Conservation (phyloP, 345 rosid species). For the Combretum micranthum region DNA sequence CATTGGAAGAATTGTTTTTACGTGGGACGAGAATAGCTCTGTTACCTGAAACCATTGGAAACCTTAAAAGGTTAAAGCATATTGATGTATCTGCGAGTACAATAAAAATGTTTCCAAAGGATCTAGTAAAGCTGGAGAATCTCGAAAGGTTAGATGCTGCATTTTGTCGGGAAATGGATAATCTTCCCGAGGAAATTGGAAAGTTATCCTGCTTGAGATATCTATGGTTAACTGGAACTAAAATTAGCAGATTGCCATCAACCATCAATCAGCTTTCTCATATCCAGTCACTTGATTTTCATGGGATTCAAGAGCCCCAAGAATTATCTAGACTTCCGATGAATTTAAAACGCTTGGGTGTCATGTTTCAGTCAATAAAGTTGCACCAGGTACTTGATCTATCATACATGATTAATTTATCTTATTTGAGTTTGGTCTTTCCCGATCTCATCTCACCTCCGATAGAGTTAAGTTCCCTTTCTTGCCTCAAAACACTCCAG, state of each 20-base stretch:
- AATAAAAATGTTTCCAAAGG: not conserved
- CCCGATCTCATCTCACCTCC: not conserved
- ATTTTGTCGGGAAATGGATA: too few relatives aligned
- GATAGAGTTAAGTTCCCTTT: too few relatives aligned
- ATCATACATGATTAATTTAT: not conserved
- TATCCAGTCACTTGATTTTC: too few relatives aligned
- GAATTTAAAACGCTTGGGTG: not conserved
- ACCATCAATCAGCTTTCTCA: not conserved
- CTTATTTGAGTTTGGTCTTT: not conserved
- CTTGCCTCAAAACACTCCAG: not conserved
- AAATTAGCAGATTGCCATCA: not conserved
- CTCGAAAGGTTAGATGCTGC: not conserved
- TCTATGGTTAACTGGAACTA: not conserved
- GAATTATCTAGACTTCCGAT: too few relatives aligned
- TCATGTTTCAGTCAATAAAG: not conserved
- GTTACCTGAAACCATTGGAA: too few relatives aligned
- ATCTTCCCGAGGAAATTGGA: not conserved
- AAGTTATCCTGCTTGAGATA: too few relatives aligned
- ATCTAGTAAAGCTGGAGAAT: too few relatives aligned
- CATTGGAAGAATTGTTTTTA: too few relatives aligned
- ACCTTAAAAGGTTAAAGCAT: too few relatives aligned
- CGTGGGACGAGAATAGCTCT: too few relatives aligned
- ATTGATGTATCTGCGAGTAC: not conserved
- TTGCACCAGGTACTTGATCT: not conserved
- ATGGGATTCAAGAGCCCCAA: too few relatives aligned